Percentiles rank a stretch among this genome's conserved stretches.
Conservation (phyloP, 192 early-diverging fungal species). For the Paraglomus brasilianum region DNA sequence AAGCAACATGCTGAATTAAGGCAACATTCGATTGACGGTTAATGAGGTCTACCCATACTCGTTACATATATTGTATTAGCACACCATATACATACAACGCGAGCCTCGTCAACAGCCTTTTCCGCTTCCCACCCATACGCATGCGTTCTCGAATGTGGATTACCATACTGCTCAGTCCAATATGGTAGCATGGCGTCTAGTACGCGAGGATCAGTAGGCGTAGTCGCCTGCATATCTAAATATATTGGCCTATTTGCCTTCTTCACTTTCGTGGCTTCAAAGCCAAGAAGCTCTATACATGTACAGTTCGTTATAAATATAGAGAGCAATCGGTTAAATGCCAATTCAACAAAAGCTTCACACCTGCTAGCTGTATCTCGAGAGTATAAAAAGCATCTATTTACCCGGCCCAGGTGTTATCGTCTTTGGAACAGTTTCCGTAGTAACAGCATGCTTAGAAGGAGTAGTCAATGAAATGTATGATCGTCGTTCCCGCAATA, state of each 20-base stretch:
- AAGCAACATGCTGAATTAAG: constrained; percentile 70
- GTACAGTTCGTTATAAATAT: too few relatives aligned
- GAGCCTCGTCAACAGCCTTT: constrained; percentile 81
- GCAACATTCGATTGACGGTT: constrained; percentile 5
- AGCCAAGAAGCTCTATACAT: constrained; percentile 51
- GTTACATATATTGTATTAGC: neutral
- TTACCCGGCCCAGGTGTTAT: too few relatives aligned
- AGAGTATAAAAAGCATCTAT: too few relatives aligned
- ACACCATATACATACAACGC: constrained; percentile 56
- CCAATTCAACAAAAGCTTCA: too few relatives aligned
- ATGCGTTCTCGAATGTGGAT: constrained; percentile 96
- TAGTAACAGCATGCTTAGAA: too few relatives aligned
- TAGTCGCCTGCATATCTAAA: constrained; percentile 93
- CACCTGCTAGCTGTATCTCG: too few relatives aligned
- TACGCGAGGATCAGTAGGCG: constrained; percentile 89
- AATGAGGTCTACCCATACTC: neutral
- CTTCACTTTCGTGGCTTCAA: constrained; percentile 43
- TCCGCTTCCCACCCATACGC: constrained; percentile 97
- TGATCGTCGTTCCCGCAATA: too few relatives aligned
- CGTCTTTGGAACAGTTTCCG: too few relatives aligned
- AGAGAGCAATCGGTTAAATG: too few relatives aligned
- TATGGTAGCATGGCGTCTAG: constrained; percentile 94
- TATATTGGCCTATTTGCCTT: constrained; percentile 76
- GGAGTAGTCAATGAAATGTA: too few relatives aligned
- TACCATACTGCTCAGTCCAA: constrained; percentile 88